Base-by-base conservation (phyloP, 1,139 yeast genomes). In the Diutina mesorugosa region DNA sequence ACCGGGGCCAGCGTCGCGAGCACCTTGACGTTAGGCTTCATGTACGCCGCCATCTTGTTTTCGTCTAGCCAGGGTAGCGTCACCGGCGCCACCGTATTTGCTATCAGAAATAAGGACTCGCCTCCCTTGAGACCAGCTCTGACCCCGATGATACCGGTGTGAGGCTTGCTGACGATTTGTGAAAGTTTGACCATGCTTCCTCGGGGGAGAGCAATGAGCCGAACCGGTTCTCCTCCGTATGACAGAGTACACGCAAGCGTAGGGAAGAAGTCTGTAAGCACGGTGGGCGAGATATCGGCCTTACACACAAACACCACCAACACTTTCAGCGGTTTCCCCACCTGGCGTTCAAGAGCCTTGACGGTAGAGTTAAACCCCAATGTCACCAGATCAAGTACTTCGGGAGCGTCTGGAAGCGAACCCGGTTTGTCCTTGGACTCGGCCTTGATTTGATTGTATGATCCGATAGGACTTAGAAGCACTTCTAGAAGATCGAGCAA, bases 361-460 rank as follows among this genome's bases (percentile, higher is more conserved):
- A 81, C 82, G 0, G 83, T 77, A 2, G 79, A 69, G 65, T 84
- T 84, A 68, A 83, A 84, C 1, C 88, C 88, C 3, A 72, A 55
- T 0, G 77, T 70, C 1, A 78, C 57, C 47, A 68, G 60, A 0
- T 64, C 58, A 4, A 61, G 51, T 4, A 71, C 61, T 2, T 63
- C 66, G 1, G 69, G 67, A 0, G 59, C 53, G 26, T 55, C 52
- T 10, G 57, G 21, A 12, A 55, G 55, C 14, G 56, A 54, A 26
- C 53, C 55, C 10, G 55, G 51, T 6, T 54, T 55, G 21, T 56
- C 55, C 38, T 60, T 59, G n/a, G 58, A 32, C 46, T 64, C 61
- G 32, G 60, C 18, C 54, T 58, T 51, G 57, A 58, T 21, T 48
- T 41, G 54, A 54, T 1, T 67, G 59, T 74, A 74, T 10, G 62